phyloP scores from a whole-genome alignment of 2,329 filamentous ascomycete genomes.

The Microdochium bolleyi region DNA sequence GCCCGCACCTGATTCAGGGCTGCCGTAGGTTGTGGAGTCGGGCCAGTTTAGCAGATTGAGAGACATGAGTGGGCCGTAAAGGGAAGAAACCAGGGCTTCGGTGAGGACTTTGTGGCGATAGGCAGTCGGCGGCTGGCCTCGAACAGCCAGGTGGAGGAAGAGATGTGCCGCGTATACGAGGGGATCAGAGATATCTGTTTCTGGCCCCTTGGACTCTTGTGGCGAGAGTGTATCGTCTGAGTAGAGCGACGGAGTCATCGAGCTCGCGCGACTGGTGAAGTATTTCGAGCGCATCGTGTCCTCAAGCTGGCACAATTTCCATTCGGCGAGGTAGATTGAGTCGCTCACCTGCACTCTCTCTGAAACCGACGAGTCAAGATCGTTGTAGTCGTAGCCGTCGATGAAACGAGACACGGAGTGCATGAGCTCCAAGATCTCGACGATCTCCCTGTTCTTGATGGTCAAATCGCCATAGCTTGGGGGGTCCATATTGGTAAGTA shows the following conservation, averaged over 20 bases:
- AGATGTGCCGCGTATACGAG: slow-evolving; percentile 19
- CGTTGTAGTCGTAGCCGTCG: slow-evolving; percentile 20
- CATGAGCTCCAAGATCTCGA: slow-evolving; percentile 20
- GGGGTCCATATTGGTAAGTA: slow-evolving; percentile 9
- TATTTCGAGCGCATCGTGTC: slow-evolving; percentile 10
- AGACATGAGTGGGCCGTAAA: slow-evolving; percentile 14
- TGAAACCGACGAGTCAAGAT: slow-evolving; percentile 15
- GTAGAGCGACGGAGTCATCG: slow-evolving; percentile 6
- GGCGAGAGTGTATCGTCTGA: slow-evolving; percentile 1
- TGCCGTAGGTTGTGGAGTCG: slow-evolving; percentile 9
- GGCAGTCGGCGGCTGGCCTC: slow-evolving; percentile 20
- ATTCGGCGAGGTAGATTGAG: slow-evolving; percentile 21
- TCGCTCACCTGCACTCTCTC: slow-evolving; percentile 21
- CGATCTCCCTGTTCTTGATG: slow-evolving; percentile 15
- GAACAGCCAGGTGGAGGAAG: slow-evolving; percentile 20
- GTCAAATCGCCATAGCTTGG: slow-evolving; percentile 9
- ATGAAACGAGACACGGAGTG: slow-evolving; percentile 18
- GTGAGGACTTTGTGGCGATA: slow-evolving; percentile 17
- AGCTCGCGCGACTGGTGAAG: slow-evolving; percentile 6
- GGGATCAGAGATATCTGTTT: slow-evolving; percentile 18
- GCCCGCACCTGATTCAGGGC: slow-evolving; percentile 6
- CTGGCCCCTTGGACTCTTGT: slow-evolving; percentile 2
- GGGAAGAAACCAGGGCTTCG: slow-evolving; percentile 16
- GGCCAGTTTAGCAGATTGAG: slow-evolving; percentile 15
- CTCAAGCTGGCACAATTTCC: slow-evolving; percentile 19